Percentiles rank a stretch among this genome's conserved stretches.
Evolutionary conservation across 2,329 filamentous ascomycete genomes (phyloP).

Genomic region (Diplodia scrobiculata): DNA sequence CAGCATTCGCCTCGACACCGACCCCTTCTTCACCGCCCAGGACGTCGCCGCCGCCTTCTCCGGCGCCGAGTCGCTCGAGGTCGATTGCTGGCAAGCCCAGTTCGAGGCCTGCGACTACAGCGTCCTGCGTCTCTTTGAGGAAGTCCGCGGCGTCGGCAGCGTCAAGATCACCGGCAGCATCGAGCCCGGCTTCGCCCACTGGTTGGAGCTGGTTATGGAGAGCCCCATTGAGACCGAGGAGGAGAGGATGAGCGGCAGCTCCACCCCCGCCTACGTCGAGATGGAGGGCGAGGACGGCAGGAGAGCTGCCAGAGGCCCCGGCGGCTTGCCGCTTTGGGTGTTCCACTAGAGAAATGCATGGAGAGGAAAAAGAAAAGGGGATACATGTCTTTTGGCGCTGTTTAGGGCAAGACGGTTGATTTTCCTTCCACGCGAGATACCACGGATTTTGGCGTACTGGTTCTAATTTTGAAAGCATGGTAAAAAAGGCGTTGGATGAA

Average conservation of each 20-base stretch:
- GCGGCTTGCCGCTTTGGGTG: slow-evolving; percentile 19
- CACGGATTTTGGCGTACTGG: slow-evolving; percentile 1
- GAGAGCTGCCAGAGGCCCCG: slow-evolving; percentile 6
- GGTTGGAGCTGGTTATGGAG: slow-evolving; percentile 53
- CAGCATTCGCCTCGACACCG: slow-evolving; percentile 53
- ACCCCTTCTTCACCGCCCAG: slow-evolving; percentile 49
- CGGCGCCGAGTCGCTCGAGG: slow-evolving; percentile 50
- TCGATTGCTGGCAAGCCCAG: slow-evolving; percentile 54
- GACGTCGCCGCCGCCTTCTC: slow-evolving; percentile 51
- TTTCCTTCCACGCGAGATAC: slow-evolving; percentile 16
- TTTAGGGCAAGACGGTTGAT: background rate
- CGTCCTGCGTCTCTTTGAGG: slow-evolving; percentile 51
- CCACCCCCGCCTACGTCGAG: slow-evolving; percentile 28
- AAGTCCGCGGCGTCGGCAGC: slow-evolving; percentile 50
- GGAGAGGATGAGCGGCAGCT: slow-evolving; percentile 25
- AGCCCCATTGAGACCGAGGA: slow-evolving; percentile 35
- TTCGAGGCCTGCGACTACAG: slow-evolving; percentile 46
- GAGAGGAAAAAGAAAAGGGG: background rate
- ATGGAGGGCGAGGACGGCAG: slow-evolving; percentile 28
- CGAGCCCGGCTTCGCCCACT: slow-evolving; percentile 47
- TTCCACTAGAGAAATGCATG: background rate
- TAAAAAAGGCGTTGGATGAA: background rate
- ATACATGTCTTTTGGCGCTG: too few relatives aligned
- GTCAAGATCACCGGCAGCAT: slow-evolving; percentile 50
- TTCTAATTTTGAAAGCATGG: background rate